Base-by-base conservation (phyloP, 352 stramenopile genomes). In the Blastocystis sp. region DNA sequence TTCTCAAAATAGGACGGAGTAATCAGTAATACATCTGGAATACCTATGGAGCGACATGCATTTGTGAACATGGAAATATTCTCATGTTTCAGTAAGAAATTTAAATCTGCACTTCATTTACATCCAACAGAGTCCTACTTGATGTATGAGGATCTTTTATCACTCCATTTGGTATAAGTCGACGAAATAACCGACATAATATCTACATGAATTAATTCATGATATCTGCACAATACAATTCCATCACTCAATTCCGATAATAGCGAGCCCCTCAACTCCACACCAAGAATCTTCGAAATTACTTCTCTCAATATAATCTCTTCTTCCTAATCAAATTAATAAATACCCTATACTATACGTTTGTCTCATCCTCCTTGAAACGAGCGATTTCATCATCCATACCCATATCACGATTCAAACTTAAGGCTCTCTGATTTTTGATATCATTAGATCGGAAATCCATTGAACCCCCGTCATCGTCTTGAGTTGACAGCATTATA, bases 11-110 rank as follows among this genome's bases (percentile, higher is more conserved):
- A 83, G 5, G 46, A 83, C 9, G 29, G 39, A 24, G 49, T 83
- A 51, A 83, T 83, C 7, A 83, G 49, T 12, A 65, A 21, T 11
- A 83, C 29, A 66, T 65, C 46, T 24, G 71, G 71, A 83, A 83
- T 83, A n/a, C 52, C 58, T n/a, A 83, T 83, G 4, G 71, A 83
- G 35, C 71, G 71, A 43, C 71, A 83, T 11, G 71, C 71, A 63
- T 83, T 83, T 37, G 71, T 65, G 46, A 83, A 83, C n/a, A 65
- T 83, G 49, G 71, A 83, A 51, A 83, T 29, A 32, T 83, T 83
- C n/a, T 83, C 71, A 16, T 49, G 71, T 35, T 83, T 83, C 27
- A 65, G 43, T 21, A 83, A 83, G 49, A 83, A 37, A n/a, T 35
- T 65, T n/a, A 83, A 27, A 39, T 83, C 71, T 83, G 49, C 29